Evolutionary conservation across 169 alveolate genomes (phyloP), one percentile per base, ranked within the genome.

Genomic region (Eimeria falciformis): DNA sequence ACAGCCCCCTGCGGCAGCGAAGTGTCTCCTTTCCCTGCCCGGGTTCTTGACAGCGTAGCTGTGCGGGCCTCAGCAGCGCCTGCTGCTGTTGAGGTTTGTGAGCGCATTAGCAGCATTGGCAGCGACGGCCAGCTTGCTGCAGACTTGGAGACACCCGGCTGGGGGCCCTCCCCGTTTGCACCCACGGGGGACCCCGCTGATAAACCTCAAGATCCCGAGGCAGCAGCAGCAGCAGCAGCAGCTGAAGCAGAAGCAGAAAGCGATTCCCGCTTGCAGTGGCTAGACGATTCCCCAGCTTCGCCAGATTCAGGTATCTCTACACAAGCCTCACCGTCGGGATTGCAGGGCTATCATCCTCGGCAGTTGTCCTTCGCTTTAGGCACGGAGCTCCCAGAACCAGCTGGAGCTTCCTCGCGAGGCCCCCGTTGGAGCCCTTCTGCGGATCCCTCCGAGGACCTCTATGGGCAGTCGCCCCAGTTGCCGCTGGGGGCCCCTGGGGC

Each of bases 11-110:
- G 79, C 47, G 2, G 79, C 45, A 68, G 79, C 46, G 29, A 40
- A 5, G 79, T 68, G 45, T 27, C 79, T 27, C 79, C 79, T n/a
- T 2, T 68, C 45, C 43, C 79, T 29, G 25, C 79, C 3, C n/a
- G 37, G 25, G 47, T 21, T 47, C 17, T 25, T 25, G 12, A 46
- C 79, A 33, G 40, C 40, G 40, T 33, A 25, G 79, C 79, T 7
- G 47, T 27, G 12, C 25, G 79, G 46, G 79, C 79, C 37, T 68
- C 79, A 5, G 21, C 23, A 37, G 47, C 47, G 23, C 79, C 79
- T 23, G 47, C 23, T 21, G 50, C 79, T 68, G 79, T 18, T 23
- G 47, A 11, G 4, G 45, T 68, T 5, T 68, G 79, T 53, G 65
- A 53, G 65, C 65, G 17, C 25, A 53, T 53, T 18, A n/a, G 65